These are phyloP conservation scores for Backusella psychrophila DNA, from an alignment of 192 early-diverging fungal genomes.

Conservation along the genomic window DNA sequence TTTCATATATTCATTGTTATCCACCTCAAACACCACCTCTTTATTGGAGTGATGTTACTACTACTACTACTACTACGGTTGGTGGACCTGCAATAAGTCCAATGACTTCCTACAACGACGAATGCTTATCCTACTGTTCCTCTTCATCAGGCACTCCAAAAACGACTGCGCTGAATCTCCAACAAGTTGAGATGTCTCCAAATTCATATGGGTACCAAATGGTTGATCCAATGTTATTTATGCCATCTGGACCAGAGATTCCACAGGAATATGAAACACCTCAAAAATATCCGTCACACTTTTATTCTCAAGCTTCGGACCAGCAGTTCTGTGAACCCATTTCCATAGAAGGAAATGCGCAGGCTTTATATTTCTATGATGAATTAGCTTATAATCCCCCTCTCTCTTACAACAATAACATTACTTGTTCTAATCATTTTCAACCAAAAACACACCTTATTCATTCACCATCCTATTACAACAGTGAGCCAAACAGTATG, in stretches of 20 bases:
- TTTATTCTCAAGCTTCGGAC: background rate
- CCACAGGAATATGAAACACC: background rate
- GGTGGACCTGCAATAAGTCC: background rate
- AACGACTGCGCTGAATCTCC: background rate
- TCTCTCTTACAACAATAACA: background rate
- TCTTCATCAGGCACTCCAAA: background rate
- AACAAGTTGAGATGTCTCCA: background rate
- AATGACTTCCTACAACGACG: background rate
- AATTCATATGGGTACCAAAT: background rate
- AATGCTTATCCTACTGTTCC: background rate
- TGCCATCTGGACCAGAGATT: background rate
- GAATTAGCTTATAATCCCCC: background rate
- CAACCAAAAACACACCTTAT: background rate
- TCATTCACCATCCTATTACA: background rate
- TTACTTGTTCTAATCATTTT: background rate
- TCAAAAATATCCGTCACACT: background rate
- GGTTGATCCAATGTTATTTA: background rate
- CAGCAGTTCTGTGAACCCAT: background rate
- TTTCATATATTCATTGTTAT: background rate
- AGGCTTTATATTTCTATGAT: background rate
- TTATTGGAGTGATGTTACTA: constrained; percentile 1
- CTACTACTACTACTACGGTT: background rate
- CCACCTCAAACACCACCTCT: background rate
- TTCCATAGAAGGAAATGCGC: constrained; percentile 7
- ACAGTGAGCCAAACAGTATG: background rate